A percentile compares a stretch with the other conserved stretches of the same genome.
Evolutionary conservation across 305 asterid genomes (phyloP).

Genomic region (Vinca major): DNA sequence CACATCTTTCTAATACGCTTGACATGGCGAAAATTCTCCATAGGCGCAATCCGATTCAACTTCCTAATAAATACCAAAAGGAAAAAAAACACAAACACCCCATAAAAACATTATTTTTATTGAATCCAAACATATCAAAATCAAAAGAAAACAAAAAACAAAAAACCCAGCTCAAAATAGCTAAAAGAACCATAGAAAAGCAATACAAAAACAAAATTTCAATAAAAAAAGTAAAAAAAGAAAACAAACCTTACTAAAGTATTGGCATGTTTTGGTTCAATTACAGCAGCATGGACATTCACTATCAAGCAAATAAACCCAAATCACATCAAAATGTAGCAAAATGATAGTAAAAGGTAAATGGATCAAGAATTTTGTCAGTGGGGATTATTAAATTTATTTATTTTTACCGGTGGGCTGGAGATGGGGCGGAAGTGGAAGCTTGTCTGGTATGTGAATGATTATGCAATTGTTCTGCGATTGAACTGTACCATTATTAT

Average conservation of each 20-base stretch:
- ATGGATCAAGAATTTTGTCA: neutral
- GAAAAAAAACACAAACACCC: slow-evolving; percentile 7
- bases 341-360: neutral
- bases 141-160: neutral
- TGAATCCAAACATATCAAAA: neutral
- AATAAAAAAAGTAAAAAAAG: too few species aligned
- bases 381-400: too few species aligned
- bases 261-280: slow-evolving; percentile 66
- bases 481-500: neutral
- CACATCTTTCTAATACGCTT: slow-evolving; percentile 58
- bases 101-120: neutral
- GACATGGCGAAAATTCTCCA: slow-evolving; percentile 86
- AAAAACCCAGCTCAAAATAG: neutral
- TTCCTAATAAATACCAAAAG: slow-evolving; percentile 34
- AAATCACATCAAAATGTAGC: neutral
- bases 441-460: slow-evolving; percentile 60
- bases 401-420: slow-evolving; percentile 69
- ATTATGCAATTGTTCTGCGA: slow-evolving; percentile 34
- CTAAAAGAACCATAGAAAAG: neutral
- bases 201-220: too few species aligned
- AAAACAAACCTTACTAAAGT: slow-evolving; percentile 6
- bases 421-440: slow-evolving; percentile 48
- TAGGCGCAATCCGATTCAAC: slow-evolving; percentile 61
- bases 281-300: slow-evolving; percentile 42
- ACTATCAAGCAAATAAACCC: slow-evolving; percentile 24